Base-by-base conservation (phyloP, 2,329 filamentous ascomycete genomes). In the Dactylonectria macrodidyma region DNA sequence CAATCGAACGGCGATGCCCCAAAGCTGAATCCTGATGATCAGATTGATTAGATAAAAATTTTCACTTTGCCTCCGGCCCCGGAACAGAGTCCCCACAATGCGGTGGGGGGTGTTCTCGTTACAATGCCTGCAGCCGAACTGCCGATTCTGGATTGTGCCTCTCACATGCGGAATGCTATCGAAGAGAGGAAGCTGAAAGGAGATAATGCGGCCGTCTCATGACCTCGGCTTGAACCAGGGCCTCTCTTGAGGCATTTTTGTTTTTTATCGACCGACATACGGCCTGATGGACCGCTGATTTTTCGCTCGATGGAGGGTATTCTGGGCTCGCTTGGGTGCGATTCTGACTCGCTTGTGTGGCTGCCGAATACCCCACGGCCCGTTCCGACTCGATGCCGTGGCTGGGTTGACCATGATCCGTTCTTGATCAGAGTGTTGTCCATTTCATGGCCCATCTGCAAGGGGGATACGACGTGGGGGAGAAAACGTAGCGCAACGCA, bases 41-140 rank as follows among this genome's bases (percentile, higher is more conserved):
- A 52, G 50, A 52, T 52, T 52, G 50, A 52, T 52, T 52, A 52
- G 50, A 52, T 52, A 52, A 33, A 52, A 19, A 3, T 30, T 30
- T 34, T 26, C 11, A n/a, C 4, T 16, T 50, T 10, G 6, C 8
- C 26, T 51, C 48, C 26, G 48, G 48, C 24, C 3, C 24, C 48
- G 48, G 48, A 51, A 30, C 26, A n/a, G n/a, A n/a, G 8, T 30
- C 48, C 16, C 48, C 48, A 14, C 26, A 33, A 12, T 34, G 50
- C 33, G 50, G 50, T 26, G n/a, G 26, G 26, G 7, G 19, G 19
- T 19, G 19, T 19, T 19, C 19, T 19, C 19, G 7, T 5, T 4
- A 30, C 7, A 30, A 30, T 30, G 26, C 26, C 26, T 30, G 26
- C 26, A 2, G 22, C 33, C 36, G 36, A 61, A 54, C 59, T 61